Evolutionary conservation across 441 rosid genomes (phyloP), one percentile per base, ranked within the genome.

Genomic region (Monsonia emarginata): DNA sequence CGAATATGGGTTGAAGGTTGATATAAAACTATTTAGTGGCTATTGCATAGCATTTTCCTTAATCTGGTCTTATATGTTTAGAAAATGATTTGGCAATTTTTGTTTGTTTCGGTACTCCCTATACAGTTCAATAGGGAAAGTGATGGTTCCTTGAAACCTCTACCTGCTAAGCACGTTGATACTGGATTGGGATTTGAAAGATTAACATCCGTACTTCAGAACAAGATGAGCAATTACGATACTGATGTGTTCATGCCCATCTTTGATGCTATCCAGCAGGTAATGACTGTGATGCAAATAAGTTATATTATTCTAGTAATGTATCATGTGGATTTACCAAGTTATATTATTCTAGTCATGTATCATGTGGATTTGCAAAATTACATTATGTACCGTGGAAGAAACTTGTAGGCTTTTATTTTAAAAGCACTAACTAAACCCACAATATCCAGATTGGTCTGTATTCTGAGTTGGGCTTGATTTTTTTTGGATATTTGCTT

Each of bases 141-240:
- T 48, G 95, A 91, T 76, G 89, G 96, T 25, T 82, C 93, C 25
- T 80, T 95, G 68, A 95, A 87, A 76, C 78, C 87, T 77, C 82
- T 95, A 61, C 98, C 97, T 19, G 91, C 97, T 62, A 89, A 86
- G 86, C 98, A 95, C 82, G 99, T 95, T 71, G 99, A 95, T 76
- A 95, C 98, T 54, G 99, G 99, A 71, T 0, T 95, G 98, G 99
- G 99, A 13, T 91, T 95, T 64, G 98, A 95, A 82, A 88, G 99
- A 75, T 72, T 95, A 79, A 86, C 96, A 72, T 89, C 96, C 50
- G 76, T 89, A 65, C 92, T 95, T 63, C 99, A 91, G 74, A 84
- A 86, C 79, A 89, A 85, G 83, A 91, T 91, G 98, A 95, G 99
- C 95, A 95, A 91, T 76, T 95, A 91, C 65, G 99, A 95, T 70